Percentiles rank a stretch among this genome's conserved stretches.
Conservation (phyloP, 305 asterid species). For the Solanum hybrid region DNA sequence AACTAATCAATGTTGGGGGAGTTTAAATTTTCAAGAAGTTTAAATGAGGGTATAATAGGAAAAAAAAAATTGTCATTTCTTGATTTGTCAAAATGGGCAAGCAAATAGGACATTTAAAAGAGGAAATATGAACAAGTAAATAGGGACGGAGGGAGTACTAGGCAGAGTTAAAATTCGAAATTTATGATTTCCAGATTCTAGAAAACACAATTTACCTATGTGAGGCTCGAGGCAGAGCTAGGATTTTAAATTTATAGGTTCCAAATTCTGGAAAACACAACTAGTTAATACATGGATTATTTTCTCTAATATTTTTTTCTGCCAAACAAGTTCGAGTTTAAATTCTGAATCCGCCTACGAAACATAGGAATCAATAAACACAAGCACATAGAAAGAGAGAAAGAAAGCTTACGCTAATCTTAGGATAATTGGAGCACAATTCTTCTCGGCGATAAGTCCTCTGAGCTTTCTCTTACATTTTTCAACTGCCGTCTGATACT, state of each 20-base stretch:
- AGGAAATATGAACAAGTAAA: too few species aligned
- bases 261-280: not conserved
- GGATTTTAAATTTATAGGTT: not conserved
- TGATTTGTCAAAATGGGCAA: too few species aligned
- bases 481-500: conserved; percentile 42
- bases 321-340: not conserved
- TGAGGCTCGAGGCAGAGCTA: not conserved
- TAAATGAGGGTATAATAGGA: too few species aligned
- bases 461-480: conserved; percentile 67
- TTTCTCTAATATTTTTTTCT: too few species aligned
- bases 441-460: conserved; percentile 59
- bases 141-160: not conserved
- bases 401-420: conserved; percentile 44
- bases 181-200: not conserved
- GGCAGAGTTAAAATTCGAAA: too few species aligned
- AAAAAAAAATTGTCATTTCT: too few species aligned
- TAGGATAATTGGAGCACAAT: conserved; percentile 58
- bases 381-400: not conserved
- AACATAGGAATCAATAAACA: not conserved
- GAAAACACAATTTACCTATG: not conserved
- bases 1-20: too few species aligned
- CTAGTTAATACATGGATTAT: not conserved
- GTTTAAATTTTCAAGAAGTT: too few species aligned
- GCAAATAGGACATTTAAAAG: too few species aligned
- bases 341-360: not conserved